A percentile compares a stretch with the other conserved stretches of the same genome.
phyloP scores from a whole-genome alignment of 1,284 basidiomycete species.

The Coniophora puteana region DNA sequence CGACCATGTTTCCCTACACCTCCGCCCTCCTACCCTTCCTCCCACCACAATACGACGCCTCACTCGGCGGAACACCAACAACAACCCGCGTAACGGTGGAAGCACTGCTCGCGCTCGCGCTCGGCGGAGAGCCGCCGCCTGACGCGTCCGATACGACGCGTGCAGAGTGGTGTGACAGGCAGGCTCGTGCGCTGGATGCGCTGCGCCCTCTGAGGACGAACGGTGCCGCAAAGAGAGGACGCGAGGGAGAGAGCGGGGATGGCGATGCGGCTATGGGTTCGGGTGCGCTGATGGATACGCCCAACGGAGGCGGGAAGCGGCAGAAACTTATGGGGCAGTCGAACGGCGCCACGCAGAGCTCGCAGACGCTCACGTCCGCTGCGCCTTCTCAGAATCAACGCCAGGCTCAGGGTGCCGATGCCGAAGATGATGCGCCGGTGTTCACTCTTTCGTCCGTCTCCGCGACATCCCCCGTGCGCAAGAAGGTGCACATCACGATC shows the following conservation, averaged over 20 bases:
- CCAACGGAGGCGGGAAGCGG: too few species aligned
- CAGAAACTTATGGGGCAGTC: too few species aligned
- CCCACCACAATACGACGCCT: too few species aligned
- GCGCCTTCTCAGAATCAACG: too few species aligned
- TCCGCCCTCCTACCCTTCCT: too few species aligned
- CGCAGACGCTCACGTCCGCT: too few species aligned
- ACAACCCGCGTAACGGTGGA: constrained; percentile 15
- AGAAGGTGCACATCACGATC: constrained; percentile 62
- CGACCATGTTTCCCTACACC: too few species aligned
- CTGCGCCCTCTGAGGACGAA: constrained; percentile 21
- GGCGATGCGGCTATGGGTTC: too few species aligned
- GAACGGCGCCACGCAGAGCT: background rate
- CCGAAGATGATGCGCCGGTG: constrained; percentile 36
- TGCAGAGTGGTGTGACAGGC: constrained; percentile 23
- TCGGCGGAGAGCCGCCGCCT: constrained; percentile 25
- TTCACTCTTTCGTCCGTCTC: constrained; percentile 60
- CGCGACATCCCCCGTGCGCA: constrained; percentile 62
- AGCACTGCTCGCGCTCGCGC: constrained; percentile 23
- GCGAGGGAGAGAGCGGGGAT: background rate
- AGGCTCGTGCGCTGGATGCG: too few species aligned
- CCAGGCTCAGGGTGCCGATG: constrained; percentile 7
- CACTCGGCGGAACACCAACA: too few species aligned
- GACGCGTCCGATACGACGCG: constrained; percentile 7
- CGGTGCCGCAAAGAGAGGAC: constrained; percentile 9
- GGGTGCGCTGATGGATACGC: too few species aligned